Evolutionary conservation across 345 rosid genomes (phyloP), one percentile per base, ranked within the genome.

Genomic region (Crucihimalaya himalaica): DNA sequence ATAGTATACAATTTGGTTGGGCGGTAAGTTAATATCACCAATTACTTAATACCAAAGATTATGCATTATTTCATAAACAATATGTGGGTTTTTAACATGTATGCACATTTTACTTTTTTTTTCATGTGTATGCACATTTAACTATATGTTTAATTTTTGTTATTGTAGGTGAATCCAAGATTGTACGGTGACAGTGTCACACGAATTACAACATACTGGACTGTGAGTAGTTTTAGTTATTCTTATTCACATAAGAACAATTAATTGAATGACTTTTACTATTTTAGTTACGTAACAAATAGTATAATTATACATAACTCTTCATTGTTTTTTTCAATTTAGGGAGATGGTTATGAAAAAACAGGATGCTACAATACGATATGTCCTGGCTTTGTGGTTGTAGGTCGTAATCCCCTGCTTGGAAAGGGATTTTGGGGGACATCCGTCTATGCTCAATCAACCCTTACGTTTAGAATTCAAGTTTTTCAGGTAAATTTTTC

Each of bases 1-100:
- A 75, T 60, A 75, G 70, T 51, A 61, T 75, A 28, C 74, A 75
- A 58, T 68, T 34, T 61, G 79, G 79, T 32, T 75, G 74, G 79
- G 57, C 74, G 15, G 70, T 75, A 52, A 58, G 62, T 68, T 9
- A 6, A 20, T 70, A n/a, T 12, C 13, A 16, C 34, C 34, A 2
- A 2, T 45, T 16, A 29, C 8, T 58, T 58, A n/a, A n/a, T n/a
- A 6, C 42, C 13, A 50, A 5, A 50, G 12, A 21, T 45, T 55
- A 8, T 56, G 5, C 45, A 32, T 32, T 9, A 32, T 32, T 9
- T 10, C 25, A 34, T 58, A 46, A 2, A 46, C 10, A 25, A 21
- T 56, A 43, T 9, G 31, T 15, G n/a, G n/a, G 1, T 4, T 4
- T 34, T 34, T 6, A 19, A 32, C 32, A 43, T 20, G 9, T 25